A percentile compares a stretch with the other conserved stretches of the same genome.
Conservation (phyloP, 108 stramenopile species). For the Seminavis robusta region DNA sequence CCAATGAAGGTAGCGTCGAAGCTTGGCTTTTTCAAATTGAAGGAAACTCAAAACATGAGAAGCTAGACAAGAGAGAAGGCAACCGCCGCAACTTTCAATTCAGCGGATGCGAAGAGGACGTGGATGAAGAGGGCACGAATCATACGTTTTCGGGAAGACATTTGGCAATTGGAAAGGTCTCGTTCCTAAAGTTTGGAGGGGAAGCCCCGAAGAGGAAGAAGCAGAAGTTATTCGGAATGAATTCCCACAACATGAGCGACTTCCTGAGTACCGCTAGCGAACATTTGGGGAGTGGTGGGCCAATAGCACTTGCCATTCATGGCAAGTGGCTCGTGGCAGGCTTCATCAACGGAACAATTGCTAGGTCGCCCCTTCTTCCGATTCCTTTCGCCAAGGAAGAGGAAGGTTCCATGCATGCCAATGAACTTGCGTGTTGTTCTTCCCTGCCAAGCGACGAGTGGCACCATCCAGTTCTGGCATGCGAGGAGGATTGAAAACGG, state of each 20-base stretch:
- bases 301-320: slow-evolving; percentile 18
- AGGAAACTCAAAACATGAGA: slow-evolving; percentile 3
- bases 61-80: slow-evolving; percentile 27
- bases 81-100: slow-evolving; percentile 6
- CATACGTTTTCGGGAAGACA: slow-evolving; percentile 7
- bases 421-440: slow-evolving; percentile 12
- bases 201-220: slow-evolving; percentile 11
- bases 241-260: neutral
- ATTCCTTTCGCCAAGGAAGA: slow-evolving; percentile 3
- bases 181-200: slow-evolving; percentile 26
- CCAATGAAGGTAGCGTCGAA: slow-evolving; percentile 15
- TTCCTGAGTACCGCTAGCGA: neutral
- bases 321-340: slow-evolving; percentile 23
- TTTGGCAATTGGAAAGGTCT: slow-evolving; percentile 32
- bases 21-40: slow-evolving; percentile 27
- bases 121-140: slow-evolving; percentile 3
- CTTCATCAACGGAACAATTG: slow-evolving; percentile 26
- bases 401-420: slow-evolving; percentile 11
- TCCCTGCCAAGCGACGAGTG: slow-evolving; percentile 31
- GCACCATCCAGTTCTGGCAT: slow-evolving; percentile 14
- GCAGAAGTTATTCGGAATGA: too few relatives aligned
- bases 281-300: slow-evolving; percentile 23
- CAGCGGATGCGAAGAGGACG: slow-evolving; percentile 13
- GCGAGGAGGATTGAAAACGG: too few relatives aligned
- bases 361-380: slow-evolving; percentile 7